A percentile compares a stretch with the other conserved stretches of the same genome.
Evolutionary conservation across 2,329 filamentous ascomycete species (phyloP).

Genomic region (Diplocarpon mali): DNA sequence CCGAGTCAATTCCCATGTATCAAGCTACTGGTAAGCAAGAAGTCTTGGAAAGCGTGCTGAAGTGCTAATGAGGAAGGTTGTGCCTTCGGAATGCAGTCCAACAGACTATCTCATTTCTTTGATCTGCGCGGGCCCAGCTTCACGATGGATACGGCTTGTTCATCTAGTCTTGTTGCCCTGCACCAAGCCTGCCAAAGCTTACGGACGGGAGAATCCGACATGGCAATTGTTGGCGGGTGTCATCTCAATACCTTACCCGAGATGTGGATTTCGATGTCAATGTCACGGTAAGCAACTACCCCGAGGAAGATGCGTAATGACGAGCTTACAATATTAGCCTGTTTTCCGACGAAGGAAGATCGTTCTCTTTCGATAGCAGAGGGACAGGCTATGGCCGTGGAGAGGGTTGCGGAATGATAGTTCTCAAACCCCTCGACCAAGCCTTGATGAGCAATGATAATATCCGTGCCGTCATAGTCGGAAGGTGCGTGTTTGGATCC

Average conservation of each 20-base stretch:
- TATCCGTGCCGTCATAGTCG: slow-evolving; percentile 34
- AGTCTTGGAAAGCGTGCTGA: too few species aligned
- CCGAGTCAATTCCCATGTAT: slow-evolving; percentile 38
- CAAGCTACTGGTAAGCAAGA: slow-evolving; percentile 35
- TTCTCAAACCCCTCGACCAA: slow-evolving; percentile 45
- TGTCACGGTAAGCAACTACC: slow-evolving; percentile 15
- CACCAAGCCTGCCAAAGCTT: slow-evolving; percentile 45
- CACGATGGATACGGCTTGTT: slow-evolving; percentile 43
- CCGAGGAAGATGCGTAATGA: not conserved
- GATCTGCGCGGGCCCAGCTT: slow-evolving; percentile 44
- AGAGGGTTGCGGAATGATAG: slow-evolving; percentile 48
- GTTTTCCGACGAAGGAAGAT: slow-evolving; percentile 22
- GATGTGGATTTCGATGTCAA: slow-evolving; percentile 22
- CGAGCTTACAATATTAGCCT: slow-evolving; percentile 33
- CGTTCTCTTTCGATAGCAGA: slow-evolving; percentile 38
- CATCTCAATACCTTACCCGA: slow-evolving; percentile 11
- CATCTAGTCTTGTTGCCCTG: slow-evolving; percentile 42
- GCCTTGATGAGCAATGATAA: slow-evolving; percentile 33
- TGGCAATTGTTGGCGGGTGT: slow-evolving; percentile 34
- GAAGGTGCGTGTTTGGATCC: not conserved
- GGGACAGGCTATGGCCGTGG: slow-evolving; percentile 57
- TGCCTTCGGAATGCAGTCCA: slow-evolving; percentile 35
- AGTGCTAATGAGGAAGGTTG: slow-evolving; percentile 9
- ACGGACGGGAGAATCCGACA: slow-evolving; percentile 33
- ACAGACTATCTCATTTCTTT: slow-evolving; percentile 44